Conservation (phyloP, 768 basidiomycete genomes). For the Candolleomyces efflorescens region DNA sequence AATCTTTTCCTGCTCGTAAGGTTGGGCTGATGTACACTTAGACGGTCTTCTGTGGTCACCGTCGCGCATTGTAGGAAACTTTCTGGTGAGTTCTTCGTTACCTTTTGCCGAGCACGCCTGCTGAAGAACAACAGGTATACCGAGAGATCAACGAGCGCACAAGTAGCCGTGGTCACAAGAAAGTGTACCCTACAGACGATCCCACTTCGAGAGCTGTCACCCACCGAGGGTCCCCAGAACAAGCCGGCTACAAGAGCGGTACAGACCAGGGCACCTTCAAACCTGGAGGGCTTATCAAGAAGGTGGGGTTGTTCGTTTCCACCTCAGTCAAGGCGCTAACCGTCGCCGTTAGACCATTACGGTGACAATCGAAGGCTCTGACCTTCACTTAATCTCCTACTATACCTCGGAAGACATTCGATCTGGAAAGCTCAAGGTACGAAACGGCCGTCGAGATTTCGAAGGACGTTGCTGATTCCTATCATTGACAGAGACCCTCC, state of each 20-base stretch:
- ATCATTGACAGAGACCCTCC: conserved; percentile 51
- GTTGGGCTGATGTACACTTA: conserved; percentile 16
- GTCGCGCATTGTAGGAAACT: conserved; percentile 80
- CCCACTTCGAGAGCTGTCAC: conserved; percentile 31
- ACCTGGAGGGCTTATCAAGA: conserved; percentile 75
- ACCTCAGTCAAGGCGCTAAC: not conserved
- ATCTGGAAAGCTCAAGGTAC: conserved; percentile 56
- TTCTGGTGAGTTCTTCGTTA: conserved; percentile 50
- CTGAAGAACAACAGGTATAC: conserved; percentile 52
- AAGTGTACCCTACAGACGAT: conserved; percentile 48
- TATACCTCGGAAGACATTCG: conserved; percentile 78
- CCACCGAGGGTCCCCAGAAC: conserved; percentile 39
- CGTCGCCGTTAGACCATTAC: conserved; percentile 66
- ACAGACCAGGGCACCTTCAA: conserved; percentile 61
- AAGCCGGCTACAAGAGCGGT: conserved; percentile 28
- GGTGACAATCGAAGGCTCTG: conserved; percentile 70
- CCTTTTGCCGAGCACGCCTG: not conserved
- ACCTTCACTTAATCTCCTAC: conserved; percentile 82
- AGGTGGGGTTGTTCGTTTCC: conserved; percentile 35
- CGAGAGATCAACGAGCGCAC: conserved; percentile 73
- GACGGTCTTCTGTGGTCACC: conserved; percentile 77
- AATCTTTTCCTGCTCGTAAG: conserved; percentile 13
- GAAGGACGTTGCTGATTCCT: not conserved
- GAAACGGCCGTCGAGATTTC: conserved; percentile 3
- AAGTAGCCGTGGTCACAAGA: conserved; percentile 51